Conservation (phyloP, 768 basidiomycete genomes). For the Pisolithus marmoratus region DNA sequence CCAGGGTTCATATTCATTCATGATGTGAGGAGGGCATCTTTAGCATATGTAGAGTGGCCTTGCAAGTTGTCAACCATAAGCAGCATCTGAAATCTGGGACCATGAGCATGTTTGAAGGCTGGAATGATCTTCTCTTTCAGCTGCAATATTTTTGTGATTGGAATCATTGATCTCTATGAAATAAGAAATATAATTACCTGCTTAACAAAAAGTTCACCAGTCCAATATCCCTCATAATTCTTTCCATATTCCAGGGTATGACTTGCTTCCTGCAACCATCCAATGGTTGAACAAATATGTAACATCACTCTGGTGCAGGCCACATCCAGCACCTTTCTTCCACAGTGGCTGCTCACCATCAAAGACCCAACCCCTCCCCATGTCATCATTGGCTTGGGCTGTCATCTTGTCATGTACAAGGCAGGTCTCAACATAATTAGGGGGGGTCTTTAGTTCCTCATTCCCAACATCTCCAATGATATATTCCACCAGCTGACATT, state of each 20-base stretch:
- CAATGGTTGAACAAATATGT: constrained; percentile 29
- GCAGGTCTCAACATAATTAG: constrained; percentile 15
- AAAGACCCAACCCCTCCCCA: constrained; percentile 29
- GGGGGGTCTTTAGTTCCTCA: background rate
- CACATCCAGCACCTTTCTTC: constrained; percentile 35
- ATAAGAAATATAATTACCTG: constrained; percentile 3
- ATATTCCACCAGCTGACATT: constrained; percentile 1
- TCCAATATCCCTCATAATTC: constrained; percentile 7
- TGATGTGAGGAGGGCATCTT: too few relatives aligned
- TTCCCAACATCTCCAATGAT: constrained; percentile 8
- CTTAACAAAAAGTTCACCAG: constrained; percentile 1
- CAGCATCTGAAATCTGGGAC: constrained; percentile 26
- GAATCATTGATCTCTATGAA: background rate
- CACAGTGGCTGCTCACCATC: constrained; percentile 28
- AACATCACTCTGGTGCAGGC: constrained; percentile 34
- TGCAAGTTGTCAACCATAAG: constrained; percentile 40
- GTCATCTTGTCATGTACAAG: constrained; percentile 37
- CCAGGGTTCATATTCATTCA: background rate
- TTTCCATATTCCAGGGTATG: constrained; percentile 5
- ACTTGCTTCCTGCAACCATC: constrained; percentile 16
- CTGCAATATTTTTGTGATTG: background rate
- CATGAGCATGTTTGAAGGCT: constrained; percentile 6
- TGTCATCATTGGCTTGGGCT: constrained; percentile 33
- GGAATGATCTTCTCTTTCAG: constrained; percentile 12
- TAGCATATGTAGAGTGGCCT: constrained; percentile 27